phyloP scores from a whole-genome alignment of 352 stramenopile genomes.

The Phytophthora nicotianae region DNA sequence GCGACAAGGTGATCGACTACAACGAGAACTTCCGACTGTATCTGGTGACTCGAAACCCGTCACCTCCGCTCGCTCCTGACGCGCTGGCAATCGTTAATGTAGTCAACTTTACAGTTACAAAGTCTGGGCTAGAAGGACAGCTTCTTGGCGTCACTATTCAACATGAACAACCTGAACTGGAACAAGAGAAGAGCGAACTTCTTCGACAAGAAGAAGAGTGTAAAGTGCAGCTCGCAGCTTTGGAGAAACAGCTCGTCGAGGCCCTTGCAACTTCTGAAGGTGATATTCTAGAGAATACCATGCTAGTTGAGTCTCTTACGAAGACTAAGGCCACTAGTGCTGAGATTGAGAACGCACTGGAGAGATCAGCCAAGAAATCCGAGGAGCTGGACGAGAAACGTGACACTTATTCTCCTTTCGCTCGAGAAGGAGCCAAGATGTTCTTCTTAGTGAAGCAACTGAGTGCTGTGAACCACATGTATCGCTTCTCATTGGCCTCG shows the following conservation, averaged over 20 bases:
- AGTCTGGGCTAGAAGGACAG: conserved; percentile 92
- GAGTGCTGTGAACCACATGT: conserved; percentile 94
- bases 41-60: conserved; percentile 92
- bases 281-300: conserved; percentile 95
- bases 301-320: conserved; percentile 94
- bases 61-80: conserved; percentile 87
- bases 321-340: conserved; percentile 92
- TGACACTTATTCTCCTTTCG: conserved; percentile 91
- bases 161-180: conserved; percentile 93
- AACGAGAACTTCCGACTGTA: conserved; percentile 95
- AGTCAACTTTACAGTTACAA: conserved; percentile 97
- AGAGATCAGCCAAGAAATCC: conserved; percentile 89
- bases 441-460: conserved; percentile 95
- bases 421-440: conserved; percentile 87
- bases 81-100: conserved; percentile 90
- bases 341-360: conserved; percentile 91
- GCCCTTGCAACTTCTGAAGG: conserved; percentile 93
- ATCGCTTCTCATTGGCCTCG: conserved; percentile 92
- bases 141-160: conserved; percentile 94
- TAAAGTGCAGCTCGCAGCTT: conserved; percentile 92
- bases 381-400: conserved; percentile 93
- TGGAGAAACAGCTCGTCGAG: conserved; percentile 95
- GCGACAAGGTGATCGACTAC: conserved; percentile 95
- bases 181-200: conserved; percentile 93
- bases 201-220: conserved; percentile 94